These are phyloP conservation scores for Schwanniomyces polymorphus DNA, from an alignment of 805 yeast genomes.

Conservation along the genomic window DNA sequence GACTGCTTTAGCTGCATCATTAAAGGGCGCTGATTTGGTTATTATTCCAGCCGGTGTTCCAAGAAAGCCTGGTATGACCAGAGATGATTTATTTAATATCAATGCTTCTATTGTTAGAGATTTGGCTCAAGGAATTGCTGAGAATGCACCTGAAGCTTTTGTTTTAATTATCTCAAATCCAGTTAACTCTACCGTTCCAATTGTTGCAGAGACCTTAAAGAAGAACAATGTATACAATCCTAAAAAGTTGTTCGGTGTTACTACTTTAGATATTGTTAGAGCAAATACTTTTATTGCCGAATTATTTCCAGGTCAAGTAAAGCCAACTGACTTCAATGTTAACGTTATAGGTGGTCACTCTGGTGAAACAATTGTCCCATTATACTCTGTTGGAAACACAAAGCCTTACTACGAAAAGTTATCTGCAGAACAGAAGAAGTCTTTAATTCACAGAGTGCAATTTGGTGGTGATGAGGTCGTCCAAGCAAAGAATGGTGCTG, in stretches of 20 bases:
- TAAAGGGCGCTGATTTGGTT: constrained; percentile 48
- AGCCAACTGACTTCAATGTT: constrained; percentile 55
- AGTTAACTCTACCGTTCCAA: constrained; percentile 90
- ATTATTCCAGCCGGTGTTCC: constrained; percentile 86
- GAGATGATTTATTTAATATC: constrained; percentile 84
- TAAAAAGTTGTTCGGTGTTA: constrained; percentile 78
- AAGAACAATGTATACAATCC: constrained; percentile 69
- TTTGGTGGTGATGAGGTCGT: constrained; percentile 91
- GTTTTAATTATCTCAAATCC: constrained; percentile 89
- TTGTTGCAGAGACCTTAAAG: constrained; percentile 78
- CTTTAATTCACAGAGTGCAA: constrained; percentile 84
- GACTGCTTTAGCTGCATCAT: constrained; percentile 45
- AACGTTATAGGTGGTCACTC: constrained; percentile 95
- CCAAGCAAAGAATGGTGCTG: constrained; percentile 81
- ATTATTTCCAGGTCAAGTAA: constrained; percentile 41
- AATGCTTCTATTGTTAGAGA: constrained; percentile 79
- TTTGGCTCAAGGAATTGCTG: constrained; percentile 74
- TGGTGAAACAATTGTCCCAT: constrained; percentile 91
- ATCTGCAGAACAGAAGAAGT: constrained; percentile 62
- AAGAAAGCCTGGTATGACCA: constrained; percentile 93
- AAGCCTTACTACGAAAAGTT: constrained; percentile 34
- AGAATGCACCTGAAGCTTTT: constrained; percentile 69
- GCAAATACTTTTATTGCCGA: constrained; percentile 79
- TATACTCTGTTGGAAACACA: constrained; percentile 52
- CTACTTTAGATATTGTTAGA: constrained; percentile 84